phyloP scores from a whole-genome alignment of 257 asterid species.

The Salvia splendens region DNA sequence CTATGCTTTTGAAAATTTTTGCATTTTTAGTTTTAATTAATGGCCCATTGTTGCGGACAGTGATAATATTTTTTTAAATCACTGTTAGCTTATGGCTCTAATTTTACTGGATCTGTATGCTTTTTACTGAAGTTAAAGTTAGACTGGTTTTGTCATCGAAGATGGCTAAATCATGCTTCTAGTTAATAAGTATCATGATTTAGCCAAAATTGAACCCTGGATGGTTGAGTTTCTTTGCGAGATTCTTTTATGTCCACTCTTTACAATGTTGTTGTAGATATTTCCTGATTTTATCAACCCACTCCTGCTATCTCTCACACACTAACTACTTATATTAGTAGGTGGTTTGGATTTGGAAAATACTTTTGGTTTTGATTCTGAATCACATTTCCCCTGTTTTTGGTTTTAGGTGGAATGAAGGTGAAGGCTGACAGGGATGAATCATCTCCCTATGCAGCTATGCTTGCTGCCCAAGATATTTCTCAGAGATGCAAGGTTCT shows the following conservation, averaged over 20 bases:
- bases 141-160: not conserved
- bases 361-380: not conserved
- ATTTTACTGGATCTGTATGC: not conserved
- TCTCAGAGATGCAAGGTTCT: slow-evolving; percentile 86
- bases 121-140: not conserved
- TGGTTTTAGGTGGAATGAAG: slow-evolving; percentile 74
- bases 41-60: not conserved
- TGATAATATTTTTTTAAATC: not conserved
- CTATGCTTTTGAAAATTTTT: not conserved
- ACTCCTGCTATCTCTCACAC: too few species aligned
- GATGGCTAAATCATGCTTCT: not conserved
- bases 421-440: slow-evolving; percentile 96
- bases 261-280: too few species aligned
- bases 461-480: slow-evolving; percentile 96
- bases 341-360: not conserved
- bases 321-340: not conserved
- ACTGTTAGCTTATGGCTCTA: too few species aligned
- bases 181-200: not conserved
- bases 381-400: not conserved
- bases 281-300: too few species aligned
- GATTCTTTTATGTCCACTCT: too few species aligned
- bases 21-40: too few species aligned
- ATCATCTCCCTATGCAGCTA: slow-evolving; percentile 95
- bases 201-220: too few species aligned
- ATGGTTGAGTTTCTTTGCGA: too few species aligned